Evolutionary conservation across 116 monocot genomes (phyloP).

Genomic region (Phalaenopsis hybrid): DNA sequence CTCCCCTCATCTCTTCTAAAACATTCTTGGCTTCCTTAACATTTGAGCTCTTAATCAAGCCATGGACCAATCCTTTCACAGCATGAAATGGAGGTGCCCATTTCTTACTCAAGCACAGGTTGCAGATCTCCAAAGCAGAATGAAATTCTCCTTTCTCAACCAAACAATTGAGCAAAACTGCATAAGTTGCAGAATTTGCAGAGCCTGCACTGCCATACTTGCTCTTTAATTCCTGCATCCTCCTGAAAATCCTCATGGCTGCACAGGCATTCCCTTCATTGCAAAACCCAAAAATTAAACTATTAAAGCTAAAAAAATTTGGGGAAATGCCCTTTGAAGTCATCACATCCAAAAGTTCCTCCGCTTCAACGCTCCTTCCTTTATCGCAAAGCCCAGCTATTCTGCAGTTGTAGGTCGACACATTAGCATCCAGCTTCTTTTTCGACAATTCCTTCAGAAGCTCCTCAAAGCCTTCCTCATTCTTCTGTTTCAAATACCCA

Average conservation of each 20-base stretch:
- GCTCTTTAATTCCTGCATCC: slow-evolving; percentile 26
- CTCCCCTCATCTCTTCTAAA: slow-evolving; percentile 31
- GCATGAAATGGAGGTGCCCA: slow-evolving; percentile 54
- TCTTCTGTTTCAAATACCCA: slow-evolving; percentile 44
- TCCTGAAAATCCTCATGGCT: slow-evolving; percentile 38
- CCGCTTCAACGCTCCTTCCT: slow-evolving; percentile 35
- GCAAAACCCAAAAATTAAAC: slow-evolving; percentile 46
- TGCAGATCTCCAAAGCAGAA: slow-evolving; percentile 38
- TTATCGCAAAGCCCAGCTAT: slow-evolving; percentile 35
- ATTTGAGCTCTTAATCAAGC: slow-evolving; percentile 32
- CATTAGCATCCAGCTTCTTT: slow-evolving; percentile 31
- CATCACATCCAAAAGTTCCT: slow-evolving; percentile 57
- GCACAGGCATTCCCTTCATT: slow-evolving; percentile 34
- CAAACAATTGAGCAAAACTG: slow-evolving; percentile 32
- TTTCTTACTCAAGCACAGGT: slow-evolving; percentile 47
- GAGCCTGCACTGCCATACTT: slow-evolving; percentile 10
- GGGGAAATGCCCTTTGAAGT: slow-evolving; percentile 26
- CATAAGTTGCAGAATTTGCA: slow-evolving; percentile 32
- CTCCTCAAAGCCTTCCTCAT: slow-evolving; percentile 29
- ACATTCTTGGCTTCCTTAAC: slow-evolving; percentile 40
- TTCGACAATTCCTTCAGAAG: slow-evolving; percentile 30
- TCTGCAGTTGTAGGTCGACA: slow-evolving; percentile 46
- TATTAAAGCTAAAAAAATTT: slow-evolving; percentile 35
- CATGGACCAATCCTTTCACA: slow-evolving; percentile 54
- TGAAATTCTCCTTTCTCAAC: slow-evolving; percentile 47